Evolutionary conservation across 257 asterid species (phyloP).

Genomic region (Fraxinus excelsior): DNA sequence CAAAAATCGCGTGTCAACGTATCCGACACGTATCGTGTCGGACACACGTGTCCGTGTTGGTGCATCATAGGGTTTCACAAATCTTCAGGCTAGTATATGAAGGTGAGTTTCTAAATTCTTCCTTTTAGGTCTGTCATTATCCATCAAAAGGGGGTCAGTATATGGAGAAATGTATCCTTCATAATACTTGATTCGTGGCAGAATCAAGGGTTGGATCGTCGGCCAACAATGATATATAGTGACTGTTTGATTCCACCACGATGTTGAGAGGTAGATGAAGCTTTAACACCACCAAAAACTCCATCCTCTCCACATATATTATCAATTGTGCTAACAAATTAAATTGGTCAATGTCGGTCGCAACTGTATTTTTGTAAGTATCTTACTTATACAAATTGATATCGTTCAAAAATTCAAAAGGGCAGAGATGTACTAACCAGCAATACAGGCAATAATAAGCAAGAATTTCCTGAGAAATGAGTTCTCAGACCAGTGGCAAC

Average conservation of each 20-base stretch:
- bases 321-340: background rate
- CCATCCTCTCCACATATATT: background rate
- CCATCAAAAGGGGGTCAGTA: background rate
- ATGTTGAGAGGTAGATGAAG: background rate
- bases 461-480: slow-evolving; percentile 79
- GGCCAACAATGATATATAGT: background rate
- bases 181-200: background rate
- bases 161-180: background rate
- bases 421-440: slow-evolving; percentile 56
- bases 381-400: background rate
- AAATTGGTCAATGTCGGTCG: background rate
- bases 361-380: background rate
- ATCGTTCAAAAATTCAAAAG: slow-evolving; percentile 7
- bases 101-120: background rate
- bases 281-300: background rate
- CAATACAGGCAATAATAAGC: slow-evolving; percentile 78
- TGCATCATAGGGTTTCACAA: slow-evolving; percentile 11
- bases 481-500: slow-evolving; percentile 69
- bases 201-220: background rate
- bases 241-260: background rate
- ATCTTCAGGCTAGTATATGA: background rate
- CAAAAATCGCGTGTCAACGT: too few species aligned
- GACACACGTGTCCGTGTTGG: too few species aligned
- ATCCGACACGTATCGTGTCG: too few species aligned
- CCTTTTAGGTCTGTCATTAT: background rate